phyloP scores from a whole-genome alignment of 1,284 basidiomycete genomes.

The Trichosporon asahii region DNA sequence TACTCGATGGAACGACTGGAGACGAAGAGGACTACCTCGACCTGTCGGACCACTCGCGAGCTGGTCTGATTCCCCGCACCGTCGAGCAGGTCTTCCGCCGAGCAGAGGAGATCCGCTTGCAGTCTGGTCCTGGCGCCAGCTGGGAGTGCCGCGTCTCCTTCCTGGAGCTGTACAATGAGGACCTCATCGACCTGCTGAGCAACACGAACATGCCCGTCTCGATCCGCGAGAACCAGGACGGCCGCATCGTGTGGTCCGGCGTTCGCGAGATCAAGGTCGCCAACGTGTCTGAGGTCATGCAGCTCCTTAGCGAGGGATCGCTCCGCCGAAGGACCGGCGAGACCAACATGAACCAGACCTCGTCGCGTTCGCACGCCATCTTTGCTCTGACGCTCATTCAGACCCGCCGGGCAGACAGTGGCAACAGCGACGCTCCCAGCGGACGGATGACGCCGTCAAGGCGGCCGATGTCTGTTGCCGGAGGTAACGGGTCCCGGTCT shows the following conservation, averaged over 20 bases:
- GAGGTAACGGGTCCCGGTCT: slow-evolving; percentile 21
- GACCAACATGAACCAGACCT: slow-evolving; percentile 98
- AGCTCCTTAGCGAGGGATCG: slow-evolving; percentile 80
- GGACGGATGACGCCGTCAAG: slow-evolving; percentile 22
- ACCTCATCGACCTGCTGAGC: slow-evolving; percentile 82
- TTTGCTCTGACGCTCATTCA: slow-evolving; percentile 93
- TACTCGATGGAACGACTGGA: slow-evolving; percentile 87
- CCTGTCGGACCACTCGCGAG: slow-evolving; percentile 38
- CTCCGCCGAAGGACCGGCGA: slow-evolving; percentile 89
- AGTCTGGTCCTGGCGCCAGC: slow-evolving; percentile 67
- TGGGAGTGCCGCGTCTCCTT: slow-evolving; percentile 61
- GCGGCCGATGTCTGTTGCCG: slow-evolving; percentile 24
- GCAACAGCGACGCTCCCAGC: slow-evolving; percentile 13
- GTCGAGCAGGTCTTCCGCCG: slow-evolving; percentile 84
- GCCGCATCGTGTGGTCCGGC: slow-evolving; percentile 95
- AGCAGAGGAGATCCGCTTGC: slow-evolving; percentile 70
- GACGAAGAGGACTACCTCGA: slow-evolving; percentile 72
- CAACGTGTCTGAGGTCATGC: slow-evolving; percentile 84
- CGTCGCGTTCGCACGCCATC: slow-evolving; percentile 96
- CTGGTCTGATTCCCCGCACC: slow-evolving; percentile 89
- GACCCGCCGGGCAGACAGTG: slow-evolving; percentile 40
- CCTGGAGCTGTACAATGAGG: slow-evolving; percentile 98
- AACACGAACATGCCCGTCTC: slow-evolving; percentile 73
- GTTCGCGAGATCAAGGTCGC: slow-evolving; percentile 84
- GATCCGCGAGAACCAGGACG: slow-evolving; percentile 94